A percentile compares a stretch with the other conserved stretches of the same genome.
phyloP scores from a whole-genome alignment of 2,329 filamentous ascomycete genomes.

The Rutstroemia sp. region DNA sequence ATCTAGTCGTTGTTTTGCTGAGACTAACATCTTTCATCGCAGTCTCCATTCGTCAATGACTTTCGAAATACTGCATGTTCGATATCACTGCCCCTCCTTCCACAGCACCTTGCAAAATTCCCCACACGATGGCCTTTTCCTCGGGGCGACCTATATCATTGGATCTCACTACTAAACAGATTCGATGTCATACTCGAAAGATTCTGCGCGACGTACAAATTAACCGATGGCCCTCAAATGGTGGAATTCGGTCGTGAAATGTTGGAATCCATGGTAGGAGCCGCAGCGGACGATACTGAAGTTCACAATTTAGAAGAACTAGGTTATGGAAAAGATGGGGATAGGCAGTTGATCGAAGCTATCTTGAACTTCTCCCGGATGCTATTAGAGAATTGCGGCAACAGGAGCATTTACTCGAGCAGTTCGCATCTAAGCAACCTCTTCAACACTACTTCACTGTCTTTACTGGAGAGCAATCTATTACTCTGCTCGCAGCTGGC shows the following conservation, averaged over 20 bases:
- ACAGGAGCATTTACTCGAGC: constrained; percentile 92
- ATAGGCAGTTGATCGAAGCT: constrained; percentile 70
- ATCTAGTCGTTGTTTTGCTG: not conserved
- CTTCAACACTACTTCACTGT: constrained; percentile 77
- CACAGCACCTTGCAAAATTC: constrained; percentile 69
- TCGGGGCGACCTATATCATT: constrained; percentile 93
- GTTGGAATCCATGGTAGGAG: constrained; percentile 41
- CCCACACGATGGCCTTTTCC: constrained; percentile 92
- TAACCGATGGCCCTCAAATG: constrained; percentile 73
- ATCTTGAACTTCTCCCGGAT: constrained; percentile 81
- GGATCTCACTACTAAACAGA: constrained; percentile 89
- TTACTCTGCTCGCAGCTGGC: constrained; percentile 79
- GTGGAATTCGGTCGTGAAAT: constrained; percentile 64
- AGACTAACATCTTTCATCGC: constrained; percentile 17
- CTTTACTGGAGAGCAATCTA: constrained; percentile 70
- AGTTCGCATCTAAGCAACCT: constrained; percentile 84
- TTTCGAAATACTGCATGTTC: constrained; percentile 68
- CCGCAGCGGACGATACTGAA: constrained; percentile 41
- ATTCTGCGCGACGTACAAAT: constrained; percentile 72
- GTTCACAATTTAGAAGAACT: constrained; percentile 43
- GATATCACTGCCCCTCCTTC: constrained; percentile 67
- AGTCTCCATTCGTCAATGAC: constrained; percentile 83
- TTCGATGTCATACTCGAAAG: constrained; percentile 84
- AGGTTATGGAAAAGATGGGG: constrained; percentile 67
- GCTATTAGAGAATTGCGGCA: constrained; percentile 90